A percentile compares a stretch with the other conserved stretches of the same genome.
These are phyloP conservation scores for Agapanthus africanus DNA, from an alignment of 106 monocot genomes.

Conservation along the genomic window DNA sequence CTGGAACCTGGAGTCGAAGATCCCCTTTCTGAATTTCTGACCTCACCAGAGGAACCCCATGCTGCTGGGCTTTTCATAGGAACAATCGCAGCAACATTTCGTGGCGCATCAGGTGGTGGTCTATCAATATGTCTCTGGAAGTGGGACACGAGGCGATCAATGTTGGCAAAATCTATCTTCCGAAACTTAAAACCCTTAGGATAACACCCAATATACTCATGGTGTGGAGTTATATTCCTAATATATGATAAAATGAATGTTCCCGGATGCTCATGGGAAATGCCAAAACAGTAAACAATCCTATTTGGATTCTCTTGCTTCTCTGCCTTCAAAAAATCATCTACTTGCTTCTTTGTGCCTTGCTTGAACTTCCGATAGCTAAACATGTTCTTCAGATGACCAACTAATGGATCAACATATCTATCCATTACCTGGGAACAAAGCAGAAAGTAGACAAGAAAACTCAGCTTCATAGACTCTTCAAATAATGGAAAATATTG, in stretches of 20 bases:
- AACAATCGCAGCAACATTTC: slow-evolving; percentile 76
- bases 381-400: slow-evolving; percentile 77
- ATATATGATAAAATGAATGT: slow-evolving; percentile 87
- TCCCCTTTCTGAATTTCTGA: slow-evolving; percentile 36
- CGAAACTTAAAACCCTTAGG: slow-evolving; percentile 90
- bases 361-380: slow-evolving; percentile 76
- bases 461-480: neutral
- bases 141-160: slow-evolving; percentile 70
- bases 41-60: slow-evolving; percentile 34
- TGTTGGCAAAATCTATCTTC: slow-evolving; percentile 72
- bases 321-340: slow-evolving; percentile 61
- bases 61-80: slow-evolving; percentile 67
- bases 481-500: neutral
- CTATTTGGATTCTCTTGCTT: slow-evolving; percentile 77
- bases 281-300: slow-evolving; percentile 87
- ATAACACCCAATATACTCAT: slow-evolving; percentile 90
- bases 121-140: slow-evolving; percentile 89
- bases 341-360: slow-evolving; percentile 61
- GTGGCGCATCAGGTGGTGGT: slow-evolving; percentile 35
- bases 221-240: slow-evolving; percentile 75
- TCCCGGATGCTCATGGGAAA: slow-evolving; percentile 92
- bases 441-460: neutral
- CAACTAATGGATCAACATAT: slow-evolving; percentile 91
- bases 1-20: slow-evolving; percentile 40
- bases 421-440: slow-evolving; percentile 82